Conservation (phyloP, 805 yeast genomes). For the Jamesozyma rosinii region DNA sequence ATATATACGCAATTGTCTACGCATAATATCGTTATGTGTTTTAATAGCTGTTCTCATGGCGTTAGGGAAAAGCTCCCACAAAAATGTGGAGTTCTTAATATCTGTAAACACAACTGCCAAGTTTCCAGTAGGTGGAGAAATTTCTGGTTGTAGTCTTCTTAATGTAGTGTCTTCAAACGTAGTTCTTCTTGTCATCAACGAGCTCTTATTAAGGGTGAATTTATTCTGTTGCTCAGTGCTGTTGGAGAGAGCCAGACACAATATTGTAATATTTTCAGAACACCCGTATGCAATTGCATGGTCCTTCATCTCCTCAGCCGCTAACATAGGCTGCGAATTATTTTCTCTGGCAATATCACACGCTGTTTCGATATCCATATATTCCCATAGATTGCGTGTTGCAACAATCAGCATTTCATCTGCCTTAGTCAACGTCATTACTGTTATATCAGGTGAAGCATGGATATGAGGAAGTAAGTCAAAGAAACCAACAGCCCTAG, state of each 20-base stretch:
- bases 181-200: conserved; percentile 40
- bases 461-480: conserved; percentile 79
- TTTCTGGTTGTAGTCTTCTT: conserved; percentile 79
- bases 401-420: conserved; percentile 84
- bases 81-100: conserved; percentile 82
- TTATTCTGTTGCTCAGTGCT: conserved; percentile 29
- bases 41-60: conserved; percentile 97
- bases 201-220: conserved; percentile 31
- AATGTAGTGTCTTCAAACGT: conserved; percentile 66
- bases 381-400: conserved; percentile 78
- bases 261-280: conserved; percentile 64
- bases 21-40: conserved; percentile 87
- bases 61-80: conserved; percentile 88
- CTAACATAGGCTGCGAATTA: conserved; percentile 73
- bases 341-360: conserved; percentile 83
- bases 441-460: conserved; percentile 74
- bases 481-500: conserved; percentile 88
- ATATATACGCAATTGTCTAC: conserved; percentile 80
- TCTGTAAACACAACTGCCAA: conserved; percentile 95
- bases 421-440: conserved; percentile 48
- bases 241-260: conserved; percentile 64
- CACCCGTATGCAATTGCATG: conserved; percentile 91
- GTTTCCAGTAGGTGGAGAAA: conserved; percentile 89
- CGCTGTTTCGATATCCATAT: conserved; percentile 70
- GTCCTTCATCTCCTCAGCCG: conserved; percentile 89